Base-by-base conservation (phyloP, 208 protist genomes). In the Crithidia brevicula region DNA sequence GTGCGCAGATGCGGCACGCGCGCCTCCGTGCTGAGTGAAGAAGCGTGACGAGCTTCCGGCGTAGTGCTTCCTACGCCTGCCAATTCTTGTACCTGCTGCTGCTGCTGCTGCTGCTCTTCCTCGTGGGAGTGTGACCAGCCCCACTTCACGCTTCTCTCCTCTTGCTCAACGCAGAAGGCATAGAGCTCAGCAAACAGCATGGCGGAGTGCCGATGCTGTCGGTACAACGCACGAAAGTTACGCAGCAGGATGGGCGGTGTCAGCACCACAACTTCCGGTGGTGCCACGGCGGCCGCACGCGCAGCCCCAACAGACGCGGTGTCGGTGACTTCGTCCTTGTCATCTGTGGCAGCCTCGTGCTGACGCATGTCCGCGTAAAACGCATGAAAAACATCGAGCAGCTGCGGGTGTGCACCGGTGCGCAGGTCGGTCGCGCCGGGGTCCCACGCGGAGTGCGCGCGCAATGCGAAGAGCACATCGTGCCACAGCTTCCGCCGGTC, bases 401-500 rank as follows among this genome's bases (percentile, higher is more conserved):
- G 40, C 30, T 73, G 61, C 38, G 59, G 52, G 27, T 79, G 73
- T 3, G 59, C 73, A 6, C 27, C 34, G 15, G 47, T 40, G 15
- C 42, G 52, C 50, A 79, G 49, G 36, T 62, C 45, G 7, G 31
- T 25, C 23, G 58, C 25, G 4, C 57, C 56, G 16, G 33, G 9
- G 22, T 33, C 46, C 64, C 64, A 79, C 43, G 42, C 47, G 6
- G 71, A 49, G 57, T 82, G 56, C 1, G 53, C 49, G 47, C 60
- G 61, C 18, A 91, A 31, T 22, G 72, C 63, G 50, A 88, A 88
- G 20, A 91, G 53, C 0, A 85, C 52, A 22, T 85, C 73, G 28
- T 91, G 85, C 85, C 85, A 91, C 50, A 71, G 18, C 47, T 69
- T 66, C 9, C 86, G 33, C 30, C 54, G 49, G 7, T 67, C 40